Base-by-base conservation (phyloP, 345 rosid genomes). In the Populus pruinosa region DNA sequence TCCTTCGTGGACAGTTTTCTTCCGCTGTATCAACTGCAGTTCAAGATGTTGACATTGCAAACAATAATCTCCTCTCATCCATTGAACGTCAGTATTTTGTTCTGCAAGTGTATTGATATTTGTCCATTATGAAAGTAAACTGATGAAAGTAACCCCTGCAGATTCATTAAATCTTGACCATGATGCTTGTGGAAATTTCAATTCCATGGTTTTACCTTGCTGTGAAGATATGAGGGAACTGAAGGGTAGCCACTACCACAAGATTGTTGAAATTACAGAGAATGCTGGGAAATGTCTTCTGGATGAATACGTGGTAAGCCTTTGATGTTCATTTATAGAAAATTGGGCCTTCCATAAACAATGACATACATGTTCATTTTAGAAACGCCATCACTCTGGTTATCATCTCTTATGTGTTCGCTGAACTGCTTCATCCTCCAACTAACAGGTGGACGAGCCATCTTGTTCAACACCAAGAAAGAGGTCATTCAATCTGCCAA, bases 391-490 rank as follows among this genome's bases (percentile, higher is more conserved):
- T 41, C 44, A 41, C 13, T 41, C 14, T 41, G 44, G 12, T 41
- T 41, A 41, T 41, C 44, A 2, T 41, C 44, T 11, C 14, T 12
- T 18, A 6, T 50, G 56, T 16, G 56, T 47, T 3, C 50, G 47
- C 67, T 62, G 38, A 43, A 20, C 25, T 76, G 56, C 64, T 62
- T 2, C 41, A 36, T 39, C 39, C 21, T 74, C n/a, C 5, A 44
- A 55, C 66, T 5, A 29, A 70, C 80, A 96, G 99, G 92, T 94
- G 78, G 98, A 96, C 75, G 91, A 92, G 72, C 94, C 97, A 20
- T 89, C 99, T 27, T 94, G 98, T 87, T 94, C 98, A 18, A 94
- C 94, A 7, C 99, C 96, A 0, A 89, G 87, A 77, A 92, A 89
- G 87, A 91, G 99, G 84, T 75, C 84, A 41, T 87, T 92, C 62